Conservation (phyloP, 768 basidiomycete genomes). For the Tubosaeta brunneosetosa region DNA sequence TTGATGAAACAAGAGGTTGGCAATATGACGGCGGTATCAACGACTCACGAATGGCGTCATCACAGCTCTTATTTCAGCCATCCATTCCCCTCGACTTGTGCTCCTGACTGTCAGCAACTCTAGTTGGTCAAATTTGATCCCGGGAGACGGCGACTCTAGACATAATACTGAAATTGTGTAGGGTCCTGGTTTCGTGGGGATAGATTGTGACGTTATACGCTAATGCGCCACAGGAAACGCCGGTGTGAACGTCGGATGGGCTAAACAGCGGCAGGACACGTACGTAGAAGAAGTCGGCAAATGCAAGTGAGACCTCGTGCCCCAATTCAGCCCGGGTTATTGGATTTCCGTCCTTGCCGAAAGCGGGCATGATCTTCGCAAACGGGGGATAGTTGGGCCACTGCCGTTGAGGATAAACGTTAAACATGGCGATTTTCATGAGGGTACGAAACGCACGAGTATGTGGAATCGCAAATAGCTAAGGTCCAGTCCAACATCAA, state of each 20-base stretch:
- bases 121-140: slow-evolving; percentile 22
- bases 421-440: not conserved
- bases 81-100: slow-evolving; percentile 26
- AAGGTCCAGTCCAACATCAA: slow-evolving; percentile 19
- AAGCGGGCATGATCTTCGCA: slow-evolving; percentile 20
- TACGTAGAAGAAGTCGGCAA: slow-evolving; percentile 29
- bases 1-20: not conserved
- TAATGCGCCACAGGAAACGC: not conserved
- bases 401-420: slow-evolving; percentile 8
- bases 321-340: slow-evolving; percentile 23
- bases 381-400: slow-evolving; percentile 27
- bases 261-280: slow-evolving; percentile 5
- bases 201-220: slow-evolving; percentile 16
- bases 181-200: slow-evolving; percentile 14
- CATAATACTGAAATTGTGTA: slow-evolving; percentile 14
- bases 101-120: slow-evolving; percentile 24
- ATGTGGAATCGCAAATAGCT: slow-evolving; percentile 19
- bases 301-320: slow-evolving; percentile 26
- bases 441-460: slow-evolving; percentile 13
- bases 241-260: slow-evolving; percentile 1
- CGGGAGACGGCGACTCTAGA: slow-evolving; percentile 9
- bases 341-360: slow-evolving; percentile 13
- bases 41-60: slow-evolving; percentile 11
- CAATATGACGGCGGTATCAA: not conserved
- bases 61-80: slow-evolving; percentile 24